phyloP scores from a whole-genome alignment of 257 asterid species.

The Solanum bulbocastanum region DNA sequence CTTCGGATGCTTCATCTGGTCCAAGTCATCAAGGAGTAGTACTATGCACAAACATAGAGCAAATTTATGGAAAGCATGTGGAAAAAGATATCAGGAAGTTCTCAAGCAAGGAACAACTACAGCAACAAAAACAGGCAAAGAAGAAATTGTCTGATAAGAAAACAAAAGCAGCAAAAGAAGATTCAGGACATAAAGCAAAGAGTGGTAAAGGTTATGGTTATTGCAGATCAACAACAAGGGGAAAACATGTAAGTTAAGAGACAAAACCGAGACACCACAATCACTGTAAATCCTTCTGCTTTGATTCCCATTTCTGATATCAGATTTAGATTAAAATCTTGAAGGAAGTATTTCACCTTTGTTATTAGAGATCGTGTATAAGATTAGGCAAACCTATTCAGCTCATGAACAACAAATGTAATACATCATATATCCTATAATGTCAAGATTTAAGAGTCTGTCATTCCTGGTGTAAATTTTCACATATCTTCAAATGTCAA shows the following conservation, averaged over 20 bases:
- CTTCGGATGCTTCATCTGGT: conserved; percentile 92
- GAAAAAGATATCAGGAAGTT: conserved; percentile 20
- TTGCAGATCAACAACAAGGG: conserved; percentile 13
- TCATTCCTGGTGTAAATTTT: background rate
- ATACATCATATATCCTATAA: background rate
- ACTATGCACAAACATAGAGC: background rate
- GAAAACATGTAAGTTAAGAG: background rate
- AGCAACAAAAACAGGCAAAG: conserved; percentile 33
- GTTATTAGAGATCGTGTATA: background rate
- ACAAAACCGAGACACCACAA: background rate
- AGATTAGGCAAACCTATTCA: background rate
- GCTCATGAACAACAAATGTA: background rate
- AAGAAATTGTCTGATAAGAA: conserved; percentile 23
- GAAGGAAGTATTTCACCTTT: background rate
- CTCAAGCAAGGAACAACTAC: conserved; percentile 26
- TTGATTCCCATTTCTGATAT: background rate
- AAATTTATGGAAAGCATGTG: conserved; percentile 16
- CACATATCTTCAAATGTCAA: background rate
- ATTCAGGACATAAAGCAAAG: conserved; percentile 29
- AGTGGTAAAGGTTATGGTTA: conserved; percentile 10
- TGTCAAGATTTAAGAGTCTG: background rate
- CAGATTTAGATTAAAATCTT: background rate
- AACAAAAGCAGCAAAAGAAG: conserved; percentile 33
- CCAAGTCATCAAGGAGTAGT: conserved; percentile 42
- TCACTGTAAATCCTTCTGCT: background rate